phyloP scores from a whole-genome alignment of 1,139 yeast species.

The Saccharomycopsis hybrid region DNA sequence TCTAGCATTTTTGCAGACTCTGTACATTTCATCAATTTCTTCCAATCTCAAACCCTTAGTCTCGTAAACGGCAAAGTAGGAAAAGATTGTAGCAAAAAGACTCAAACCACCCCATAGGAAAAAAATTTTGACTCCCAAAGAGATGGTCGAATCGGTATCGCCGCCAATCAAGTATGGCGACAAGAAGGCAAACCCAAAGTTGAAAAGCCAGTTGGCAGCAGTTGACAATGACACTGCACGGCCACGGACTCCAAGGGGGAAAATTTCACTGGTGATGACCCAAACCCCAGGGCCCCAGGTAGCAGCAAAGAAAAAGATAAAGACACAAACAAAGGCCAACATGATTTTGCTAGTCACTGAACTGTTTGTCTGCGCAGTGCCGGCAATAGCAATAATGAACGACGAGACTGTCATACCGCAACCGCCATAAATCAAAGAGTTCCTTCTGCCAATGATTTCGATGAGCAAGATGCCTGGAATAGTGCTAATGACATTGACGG shows the following conservation, averaged over 20 bases:
- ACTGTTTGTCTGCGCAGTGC: constrained; percentile 40
- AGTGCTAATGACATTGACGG: constrained; percentile 63
- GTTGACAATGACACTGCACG: constrained; percentile 75
- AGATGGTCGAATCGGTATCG: constrained; percentile 51
- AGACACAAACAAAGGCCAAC: constrained; percentile 74
- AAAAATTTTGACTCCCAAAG: constrained; percentile 62
- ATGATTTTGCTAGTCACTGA: constrained; percentile 58
- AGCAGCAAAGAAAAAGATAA: constrained; percentile 73
- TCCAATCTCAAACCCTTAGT: constrained; percentile 72
- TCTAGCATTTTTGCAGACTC: constrained; percentile 32
- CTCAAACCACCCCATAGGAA: constrained; percentile 74
- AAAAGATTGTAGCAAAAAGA: constrained; percentile 49
- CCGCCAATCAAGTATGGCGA: constrained; percentile 67
- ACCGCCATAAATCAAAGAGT: constrained; percentile 56
- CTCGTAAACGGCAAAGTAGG: constrained; percentile 62
- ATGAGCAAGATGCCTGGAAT: constrained; percentile 66
- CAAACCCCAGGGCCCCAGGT: constrained; percentile 88
- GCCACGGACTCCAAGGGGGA: constrained; percentile 72
- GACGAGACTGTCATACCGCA: constrained; percentile 57
- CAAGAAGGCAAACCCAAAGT: constrained; percentile 69
- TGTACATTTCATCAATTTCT: constrained; percentile 67
- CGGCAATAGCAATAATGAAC: constrained; percentile 60
- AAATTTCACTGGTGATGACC: constrained; percentile 72
- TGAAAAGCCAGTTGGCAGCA: constrained; percentile 75
- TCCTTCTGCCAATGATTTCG: constrained; percentile 63